A percentile compares a stretch with the other conserved stretches of the same genome.
Evolutionary conservation across 2,329 filamentous ascomycete genomes (phyloP).

Genomic region (Stemphylium beticola): DNA sequence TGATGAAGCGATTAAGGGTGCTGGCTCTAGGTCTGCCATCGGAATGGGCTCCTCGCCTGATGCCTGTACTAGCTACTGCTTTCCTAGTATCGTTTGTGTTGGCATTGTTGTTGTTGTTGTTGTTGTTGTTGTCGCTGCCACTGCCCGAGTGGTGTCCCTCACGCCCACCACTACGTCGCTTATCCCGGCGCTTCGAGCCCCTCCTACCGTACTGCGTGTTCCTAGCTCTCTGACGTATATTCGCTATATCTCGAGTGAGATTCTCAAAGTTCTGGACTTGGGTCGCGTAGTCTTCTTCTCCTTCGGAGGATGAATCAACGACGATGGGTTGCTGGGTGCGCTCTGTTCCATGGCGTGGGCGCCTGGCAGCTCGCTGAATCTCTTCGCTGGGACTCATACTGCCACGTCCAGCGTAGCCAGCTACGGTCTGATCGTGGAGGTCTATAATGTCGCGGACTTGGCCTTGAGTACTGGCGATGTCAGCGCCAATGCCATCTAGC

Average conservation of each 20-base stretch:
- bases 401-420: too few relatives aligned
- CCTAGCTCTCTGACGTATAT: slow-evolving; percentile 14
- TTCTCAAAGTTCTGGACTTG: slow-evolving; percentile 10
- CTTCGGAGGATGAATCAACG: slow-evolving; percentile 9
- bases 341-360: background rate
- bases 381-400: too few relatives aligned
- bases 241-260: slow-evolving; percentile 14
- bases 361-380: background rate
- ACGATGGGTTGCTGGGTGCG: slow-evolving; percentile 1
- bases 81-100: background rate
- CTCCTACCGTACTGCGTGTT: background rate
- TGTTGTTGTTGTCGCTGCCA: background rate
- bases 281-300: slow-evolving; percentile 5
- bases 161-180: background rate
- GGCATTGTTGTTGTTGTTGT: background rate
- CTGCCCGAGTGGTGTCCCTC: background rate
- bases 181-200: background rate
- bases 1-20: background rate
- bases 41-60: background rate
- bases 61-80: too few relatives aligned
- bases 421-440: too few relatives aligned
- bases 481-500: background rate
- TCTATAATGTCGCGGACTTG: too few relatives aligned
- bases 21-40: background rate
- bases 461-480: background rate